phyloP scores from a whole-genome alignment of 73 alveolate genomes.

The Paramecium primaurelia region DNA sequence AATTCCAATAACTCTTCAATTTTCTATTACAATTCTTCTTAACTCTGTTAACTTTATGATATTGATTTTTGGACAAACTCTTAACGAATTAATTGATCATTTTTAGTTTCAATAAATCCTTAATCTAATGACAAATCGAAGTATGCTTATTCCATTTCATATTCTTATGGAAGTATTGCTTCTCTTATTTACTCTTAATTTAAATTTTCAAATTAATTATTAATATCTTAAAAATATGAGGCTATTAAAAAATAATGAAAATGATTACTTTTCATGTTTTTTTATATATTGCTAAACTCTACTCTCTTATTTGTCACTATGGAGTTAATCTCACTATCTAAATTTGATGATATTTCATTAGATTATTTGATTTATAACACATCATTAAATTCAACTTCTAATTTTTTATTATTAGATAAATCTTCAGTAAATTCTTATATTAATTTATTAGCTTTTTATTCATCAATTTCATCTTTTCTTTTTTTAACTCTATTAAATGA shows the following conservation, averaged over 20 bases:
- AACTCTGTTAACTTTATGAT: background rate
- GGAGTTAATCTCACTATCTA: background rate
- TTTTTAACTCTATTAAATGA: background rate
- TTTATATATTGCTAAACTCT: background rate
- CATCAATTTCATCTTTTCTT: background rate
- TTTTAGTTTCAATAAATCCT: background rate
- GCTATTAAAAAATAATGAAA: background rate
- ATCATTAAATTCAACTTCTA: background rate
- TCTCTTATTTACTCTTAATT: background rate
- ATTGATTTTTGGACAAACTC: background rate
- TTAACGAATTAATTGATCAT: background rate
- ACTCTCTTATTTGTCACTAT: background rate
- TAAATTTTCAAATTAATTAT: background rate
- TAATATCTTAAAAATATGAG: background rate
- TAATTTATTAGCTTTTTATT: background rate
- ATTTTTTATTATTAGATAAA: background rate
- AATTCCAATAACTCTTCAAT: background rate
- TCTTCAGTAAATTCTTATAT: background rate
- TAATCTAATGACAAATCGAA: background rate
- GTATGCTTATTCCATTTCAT: slow-evolving; percentile 19
- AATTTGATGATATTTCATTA: background rate
- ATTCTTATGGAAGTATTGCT: background rate
- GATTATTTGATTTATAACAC: background rate
- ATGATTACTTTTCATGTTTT: background rate
- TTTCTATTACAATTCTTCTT: background rate